Conservation (phyloP, 345 rosid genomes). For the Eutrema heterophyllum region DNA sequence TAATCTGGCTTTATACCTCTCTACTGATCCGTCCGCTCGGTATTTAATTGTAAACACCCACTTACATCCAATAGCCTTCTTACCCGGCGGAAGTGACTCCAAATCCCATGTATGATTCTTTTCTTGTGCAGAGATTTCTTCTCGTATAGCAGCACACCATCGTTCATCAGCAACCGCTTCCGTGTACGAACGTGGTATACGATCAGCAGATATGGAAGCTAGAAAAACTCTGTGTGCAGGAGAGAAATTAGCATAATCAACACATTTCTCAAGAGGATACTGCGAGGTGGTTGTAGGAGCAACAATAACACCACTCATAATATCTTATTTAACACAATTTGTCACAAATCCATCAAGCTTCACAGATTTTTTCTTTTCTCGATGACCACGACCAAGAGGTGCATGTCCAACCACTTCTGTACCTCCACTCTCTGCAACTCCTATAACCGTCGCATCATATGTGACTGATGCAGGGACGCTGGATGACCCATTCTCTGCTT, state of each 20-base stretch:
- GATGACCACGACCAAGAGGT: not conserved
- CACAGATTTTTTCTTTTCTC: not conserved
- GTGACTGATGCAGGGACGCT: too few relatives aligned
- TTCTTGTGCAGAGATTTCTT: not conserved
- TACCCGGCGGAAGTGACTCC: not conserved
- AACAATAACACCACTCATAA: not conserved
- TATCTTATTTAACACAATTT: not conserved
- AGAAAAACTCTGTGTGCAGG: not conserved
- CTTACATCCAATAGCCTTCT: not conserved
- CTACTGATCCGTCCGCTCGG: not conserved
- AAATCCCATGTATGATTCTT: not conserved
- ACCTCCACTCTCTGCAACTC: too few relatives aligned
- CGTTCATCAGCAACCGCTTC: not conserved
- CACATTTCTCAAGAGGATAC: not conserved
- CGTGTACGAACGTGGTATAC: not conserved
- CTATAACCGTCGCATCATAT: too few relatives aligned
- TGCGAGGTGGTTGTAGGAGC: not conserved
- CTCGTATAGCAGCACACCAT: not conserved
- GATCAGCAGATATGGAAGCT: not conserved
- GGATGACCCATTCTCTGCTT: too few relatives aligned
- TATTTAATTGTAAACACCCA: not conserved
- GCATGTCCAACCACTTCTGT: too few relatives aligned
- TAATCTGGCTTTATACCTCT: not conserved
- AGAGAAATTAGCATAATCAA: not conserved
- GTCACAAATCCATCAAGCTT: not conserved